A percentile compares a stretch with the other conserved stretches of the same genome.
Evolutionary conservation across 2,329 filamentous ascomycete species (phyloP).

Genomic region (Epichloe sylvatica): DNA sequence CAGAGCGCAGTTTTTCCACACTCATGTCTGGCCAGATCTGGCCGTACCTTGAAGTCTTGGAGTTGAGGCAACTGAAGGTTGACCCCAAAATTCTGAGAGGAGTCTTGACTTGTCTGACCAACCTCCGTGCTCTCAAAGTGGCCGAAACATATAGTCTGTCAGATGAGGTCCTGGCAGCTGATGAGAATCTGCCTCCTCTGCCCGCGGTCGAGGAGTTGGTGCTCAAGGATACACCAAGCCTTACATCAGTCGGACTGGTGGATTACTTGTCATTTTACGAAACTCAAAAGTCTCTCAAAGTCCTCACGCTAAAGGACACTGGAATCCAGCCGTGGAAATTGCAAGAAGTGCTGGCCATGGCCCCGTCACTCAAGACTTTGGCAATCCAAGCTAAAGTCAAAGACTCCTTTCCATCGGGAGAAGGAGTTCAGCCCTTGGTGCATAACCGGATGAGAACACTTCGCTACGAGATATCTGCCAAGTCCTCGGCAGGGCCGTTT

Average conservation of each 20-base stretch:
- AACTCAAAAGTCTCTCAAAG: constrained; percentile 46
- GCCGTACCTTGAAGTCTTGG: constrained; percentile 58
- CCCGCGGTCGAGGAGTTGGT: constrained; percentile 62
- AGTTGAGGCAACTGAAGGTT: constrained; percentile 52
- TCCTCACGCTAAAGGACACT: constrained; percentile 58
- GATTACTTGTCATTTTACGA: constrained; percentile 51
- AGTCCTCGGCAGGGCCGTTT: constrained; percentile 42
- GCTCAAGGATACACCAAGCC: constrained; percentile 53
- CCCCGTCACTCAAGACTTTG: constrained; percentile 42
- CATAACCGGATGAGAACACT: constrained; percentile 58
- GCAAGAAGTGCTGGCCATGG: constrained; percentile 45
- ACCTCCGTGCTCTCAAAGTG: constrained; percentile 61
- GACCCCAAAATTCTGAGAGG: constrained; percentile 58
- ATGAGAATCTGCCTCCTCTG: constrained; percentile 54
- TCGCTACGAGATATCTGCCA: constrained; percentile 68
- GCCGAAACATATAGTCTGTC: constrained; percentile 55
- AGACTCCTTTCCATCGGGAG: constrained; percentile 34
- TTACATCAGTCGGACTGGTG: constrained; percentile 59
- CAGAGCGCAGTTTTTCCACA: constrained; percentile 62
- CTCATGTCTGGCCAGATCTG: constrained; percentile 53
- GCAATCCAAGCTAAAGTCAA: constrained; percentile 38
- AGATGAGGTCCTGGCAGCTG: constrained; percentile 60
- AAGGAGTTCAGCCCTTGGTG: constrained; percentile 43
- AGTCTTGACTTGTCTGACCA: constrained; percentile 52
- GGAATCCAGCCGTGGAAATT: constrained; percentile 51